Evolutionary conservation across 1,284 basidiomycete species (phyloP).

Genomic region (Cutaneotrichosporon sp.): DNA sequence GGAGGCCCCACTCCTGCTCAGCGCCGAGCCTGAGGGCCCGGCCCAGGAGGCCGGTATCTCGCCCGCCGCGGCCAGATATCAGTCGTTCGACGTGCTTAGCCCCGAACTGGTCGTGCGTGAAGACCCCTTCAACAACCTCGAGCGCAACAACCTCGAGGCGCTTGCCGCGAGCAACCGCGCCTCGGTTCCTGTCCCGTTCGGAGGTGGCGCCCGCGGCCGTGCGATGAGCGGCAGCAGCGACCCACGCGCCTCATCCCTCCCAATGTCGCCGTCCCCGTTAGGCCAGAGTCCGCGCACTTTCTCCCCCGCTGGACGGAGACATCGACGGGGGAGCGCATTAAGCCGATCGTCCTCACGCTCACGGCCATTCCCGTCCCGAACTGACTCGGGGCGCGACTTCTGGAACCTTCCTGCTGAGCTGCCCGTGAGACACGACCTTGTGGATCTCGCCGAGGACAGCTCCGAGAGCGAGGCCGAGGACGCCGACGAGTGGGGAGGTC

Average conservation of each 20-base stretch:
- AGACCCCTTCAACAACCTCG: slow-evolving; percentile 40
- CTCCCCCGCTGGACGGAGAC: not conserved
- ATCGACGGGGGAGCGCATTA: not conserved
- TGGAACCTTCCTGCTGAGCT: slow-evolving; percentile 50
- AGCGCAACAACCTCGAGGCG: slow-evolving; percentile 23
- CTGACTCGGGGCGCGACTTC: slow-evolving; percentile 51
- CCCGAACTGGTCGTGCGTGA: slow-evolving; percentile 35
- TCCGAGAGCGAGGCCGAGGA: slow-evolving; percentile 42
- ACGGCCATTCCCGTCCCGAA: slow-evolving; percentile 28
- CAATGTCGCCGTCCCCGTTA: slow-evolving; percentile 36
- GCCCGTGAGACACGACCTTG: slow-evolving; percentile 28
- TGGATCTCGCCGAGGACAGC: slow-evolving; percentile 37
- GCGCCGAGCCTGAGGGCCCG: not conserved
- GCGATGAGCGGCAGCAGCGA: not conserved
- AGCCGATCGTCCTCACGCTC: slow-evolving; percentile 10
- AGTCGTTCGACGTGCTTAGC: slow-evolving; percentile 15
- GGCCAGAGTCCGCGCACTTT: slow-evolving; percentile 30
- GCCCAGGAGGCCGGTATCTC: not conserved
- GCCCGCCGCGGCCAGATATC: not conserved
- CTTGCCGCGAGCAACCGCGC: slow-evolving; percentile 8
- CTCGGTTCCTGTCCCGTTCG: not conserved
- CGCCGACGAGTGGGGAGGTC: slow-evolving; percentile 53
- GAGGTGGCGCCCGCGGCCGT: not conserved
- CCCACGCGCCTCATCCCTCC: slow-evolving; percentile 29
- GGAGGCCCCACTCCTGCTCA: not conserved